phyloP scores from a whole-genome alignment of 2,329 filamentous ascomycete species.

The Alternaria hordeiaustralica region DNA sequence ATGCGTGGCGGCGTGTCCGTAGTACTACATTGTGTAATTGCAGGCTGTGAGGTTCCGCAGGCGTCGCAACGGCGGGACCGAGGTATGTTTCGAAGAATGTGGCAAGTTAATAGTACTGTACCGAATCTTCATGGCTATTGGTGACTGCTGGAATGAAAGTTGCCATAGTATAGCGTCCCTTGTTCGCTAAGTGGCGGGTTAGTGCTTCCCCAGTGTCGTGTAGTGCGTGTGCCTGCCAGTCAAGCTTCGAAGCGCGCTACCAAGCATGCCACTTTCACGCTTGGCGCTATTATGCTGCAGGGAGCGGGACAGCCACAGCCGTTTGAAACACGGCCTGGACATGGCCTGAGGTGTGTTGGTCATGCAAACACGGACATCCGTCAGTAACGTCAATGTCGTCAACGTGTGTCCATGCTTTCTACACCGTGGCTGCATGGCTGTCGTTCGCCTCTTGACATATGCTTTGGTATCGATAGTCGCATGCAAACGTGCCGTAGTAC shows the following conservation, averaged over 20 bases:
- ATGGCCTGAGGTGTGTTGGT: background rate
- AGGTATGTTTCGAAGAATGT: background rate
- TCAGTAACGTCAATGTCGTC: background rate
- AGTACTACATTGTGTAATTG: conserved; percentile 12
- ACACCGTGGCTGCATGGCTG: background rate
- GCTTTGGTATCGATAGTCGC: background rate
- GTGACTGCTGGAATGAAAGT: conserved; percentile 16
- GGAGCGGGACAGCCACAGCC: conserved; percentile 28
- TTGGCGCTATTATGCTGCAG: conserved; percentile 32
- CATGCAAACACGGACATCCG: conserved; percentile 4
- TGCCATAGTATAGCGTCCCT: background rate
- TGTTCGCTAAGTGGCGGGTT: conserved; percentile 4
- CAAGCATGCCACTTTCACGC: conserved; percentile 35
- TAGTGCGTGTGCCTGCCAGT: conserved; percentile 25
- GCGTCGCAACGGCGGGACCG: background rate
- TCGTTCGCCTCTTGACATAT: background rate
- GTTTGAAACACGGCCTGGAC: conserved; percentile 10
- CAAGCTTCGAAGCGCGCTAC: conserved; percentile 26
- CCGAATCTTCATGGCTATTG: conserved; percentile 8
- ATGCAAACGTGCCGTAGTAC: background rate
- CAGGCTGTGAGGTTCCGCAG: conserved; percentile 8
- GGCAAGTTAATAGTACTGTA: background rate
- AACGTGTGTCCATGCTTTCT: background rate
- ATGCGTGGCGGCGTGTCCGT: background rate
- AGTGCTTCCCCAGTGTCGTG: conserved; percentile 5